phyloP scores from a whole-genome alignment of 2,329 filamentous ascomycete species.

The Arthrocladium fulminans region DNA sequence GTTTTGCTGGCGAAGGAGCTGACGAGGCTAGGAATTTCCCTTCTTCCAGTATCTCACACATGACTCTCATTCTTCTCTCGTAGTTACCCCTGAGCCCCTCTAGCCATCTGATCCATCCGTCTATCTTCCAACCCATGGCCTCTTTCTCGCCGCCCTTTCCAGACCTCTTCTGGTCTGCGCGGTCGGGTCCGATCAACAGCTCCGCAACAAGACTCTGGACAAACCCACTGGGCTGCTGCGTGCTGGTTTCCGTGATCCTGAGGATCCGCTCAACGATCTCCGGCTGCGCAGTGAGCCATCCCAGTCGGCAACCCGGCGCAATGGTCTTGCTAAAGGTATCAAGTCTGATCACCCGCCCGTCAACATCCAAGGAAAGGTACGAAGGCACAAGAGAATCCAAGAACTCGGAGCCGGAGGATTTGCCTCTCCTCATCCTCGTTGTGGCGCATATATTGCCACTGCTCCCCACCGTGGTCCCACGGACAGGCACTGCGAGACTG shows the following conservation, averaged over 20 bases:
- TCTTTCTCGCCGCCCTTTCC: conserved; percentile 39
- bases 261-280: conserved; percentile 63
- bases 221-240: conserved; percentile 81
- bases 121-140: conserved; percentile 63
- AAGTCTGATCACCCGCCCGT: conserved; percentile 79
- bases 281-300: conserved; percentile 83
- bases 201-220: conserved; percentile 75
- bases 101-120: conserved; percentile 87
- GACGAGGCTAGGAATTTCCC: conserved; percentile 44
- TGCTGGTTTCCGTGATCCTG: conserved; percentile 67
- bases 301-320: conserved; percentile 78
- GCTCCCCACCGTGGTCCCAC: not conserved
- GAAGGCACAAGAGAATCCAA: conserved; percentile 76
- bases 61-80: conserved; percentile 71
- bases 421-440: conserved; percentile 27
- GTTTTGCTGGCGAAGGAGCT: conserved; percentile 50
- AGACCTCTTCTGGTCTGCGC: conserved; percentile 44
- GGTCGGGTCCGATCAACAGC: conserved; percentile 58
- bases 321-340: conserved; percentile 94
- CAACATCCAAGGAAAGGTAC: conserved; percentile 69
- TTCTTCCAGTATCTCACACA: conserved; percentile 65
- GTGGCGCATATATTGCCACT: not conserved
- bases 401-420: conserved; percentile 62
- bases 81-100: conserved; percentile 75
- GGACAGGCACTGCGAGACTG: conserved; percentile 4